These are phyloP conservation scores for Crataegus laevigata DNA, from an alignment of 306 rosid species.

Conservation along the genomic window DNA sequence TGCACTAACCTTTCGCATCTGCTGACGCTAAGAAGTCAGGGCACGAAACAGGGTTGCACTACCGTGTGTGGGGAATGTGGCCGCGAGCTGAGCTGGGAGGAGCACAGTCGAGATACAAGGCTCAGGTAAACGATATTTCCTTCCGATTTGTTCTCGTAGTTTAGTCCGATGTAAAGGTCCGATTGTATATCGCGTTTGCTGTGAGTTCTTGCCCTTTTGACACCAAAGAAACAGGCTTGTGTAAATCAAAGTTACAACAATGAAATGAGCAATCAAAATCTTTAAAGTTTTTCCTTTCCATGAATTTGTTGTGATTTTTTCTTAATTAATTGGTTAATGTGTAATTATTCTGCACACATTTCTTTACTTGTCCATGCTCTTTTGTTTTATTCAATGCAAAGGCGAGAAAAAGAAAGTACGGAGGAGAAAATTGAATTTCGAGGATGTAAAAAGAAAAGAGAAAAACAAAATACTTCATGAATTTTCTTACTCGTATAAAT, in stretches of 20 bases:
- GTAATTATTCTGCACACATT: too few species aligned
- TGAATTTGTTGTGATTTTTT: not conserved
- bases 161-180: not conserved
- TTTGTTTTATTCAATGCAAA: not conserved
- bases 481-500: not conserved
- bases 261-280: slow-evolving; percentile 1
- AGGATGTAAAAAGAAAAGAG: not conserved
- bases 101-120: slow-evolving; percentile 39
- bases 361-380: not conserved
- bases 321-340: not conserved
- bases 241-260: not conserved
- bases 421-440: not conserved
- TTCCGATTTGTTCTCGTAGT: not conserved
- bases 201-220: slow-evolving; percentile 4
- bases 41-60: slow-evolving; percentile 60
- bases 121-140: slow-evolving; percentile 14
- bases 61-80: slow-evolving; percentile 95
- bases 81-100: slow-evolving; percentile 83
- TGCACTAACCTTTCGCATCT: slow-evolving; percentile 81
- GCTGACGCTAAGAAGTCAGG: slow-evolving; percentile 88
- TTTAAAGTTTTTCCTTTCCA: not conserved
- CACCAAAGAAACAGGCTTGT: not conserved
- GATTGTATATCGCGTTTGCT: slow-evolving; percentile 14
- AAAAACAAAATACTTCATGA: not conserved
- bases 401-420: not conserved